Base-by-base conservation (phyloP, 2,329 filamentous ascomycete species). In the Colletotrichum orbiculare region DNA sequence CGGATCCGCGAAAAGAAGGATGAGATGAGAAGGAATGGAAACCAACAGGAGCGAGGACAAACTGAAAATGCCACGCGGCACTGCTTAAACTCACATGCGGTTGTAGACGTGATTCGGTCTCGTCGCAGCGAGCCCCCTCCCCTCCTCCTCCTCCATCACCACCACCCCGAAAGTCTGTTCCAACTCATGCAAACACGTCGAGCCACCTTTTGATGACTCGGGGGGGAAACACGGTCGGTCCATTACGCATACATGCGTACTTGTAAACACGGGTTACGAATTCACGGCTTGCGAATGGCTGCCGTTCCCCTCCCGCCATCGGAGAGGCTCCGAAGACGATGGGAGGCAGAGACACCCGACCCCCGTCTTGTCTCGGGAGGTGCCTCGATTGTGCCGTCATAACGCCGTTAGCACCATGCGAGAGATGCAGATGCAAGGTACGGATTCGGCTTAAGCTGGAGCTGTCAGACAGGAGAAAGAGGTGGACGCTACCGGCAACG, bases 381-480 rank as follows among this genome's bases (percentile, higher is more conserved):
- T 38, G 52, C 62, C 50, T 55, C 15, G 42, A 52, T 52, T 60
- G 54, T 62, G 50, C 57, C 62, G 62, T 35, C 37, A 42, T 56
- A 52, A 56, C 45, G 50, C 57, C 50, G 57, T 56, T 15, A 38
- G 33, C 13, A 15, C 34, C 50, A 54, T 54, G 42, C 35, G 33
- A 11, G 37, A 34, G 15, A 61, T 61, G 57, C 50, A 47, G 49
- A 39, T 54, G 52, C 45, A 35, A 25, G 41, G 41, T 53, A 54
- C 42, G 38, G 34, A 47, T 47, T 11, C 33, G 43, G 33, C 25
- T 15, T 41, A 52, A 53, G 46, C 17, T n/a, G 42, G 39, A 12
- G 34, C 33, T 15, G n/a, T 49, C 39, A 12, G 46, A 53, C 57
- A 50, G 61, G 57, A 56, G 57, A 61, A 50, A 8, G 13, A 15